phyloP scores from a whole-genome alignment of 371 early-diverging fungal genomes.

The Nematocida sp. region DNA sequence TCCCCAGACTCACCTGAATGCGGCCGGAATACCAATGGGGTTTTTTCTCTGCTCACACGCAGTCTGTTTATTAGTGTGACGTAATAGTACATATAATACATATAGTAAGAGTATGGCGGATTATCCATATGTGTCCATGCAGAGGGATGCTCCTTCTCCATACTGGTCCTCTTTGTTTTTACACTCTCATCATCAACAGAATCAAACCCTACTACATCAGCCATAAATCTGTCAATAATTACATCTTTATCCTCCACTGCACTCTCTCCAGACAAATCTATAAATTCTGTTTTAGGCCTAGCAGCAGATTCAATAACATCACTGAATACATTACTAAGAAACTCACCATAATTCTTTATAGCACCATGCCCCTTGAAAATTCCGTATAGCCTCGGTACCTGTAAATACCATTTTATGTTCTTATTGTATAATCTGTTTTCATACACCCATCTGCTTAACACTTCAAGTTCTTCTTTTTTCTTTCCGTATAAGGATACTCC shows the following conservation, averaged over 20 bases:
- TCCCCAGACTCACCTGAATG: constrained; percentile 96
- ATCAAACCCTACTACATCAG: constrained; percentile 89
- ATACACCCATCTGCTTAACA: constrained; percentile 77
- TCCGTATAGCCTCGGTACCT: constrained; percentile 86
- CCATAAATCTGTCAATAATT: constrained; percentile 81
- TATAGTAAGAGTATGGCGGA: constrained; percentile 92
- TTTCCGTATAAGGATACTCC: constrained; percentile 71
- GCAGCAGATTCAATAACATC: constrained; percentile 72
- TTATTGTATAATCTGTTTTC: constrained; percentile 80
- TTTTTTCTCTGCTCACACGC: constrained; percentile 75
- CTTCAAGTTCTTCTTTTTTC: constrained; percentile 81
- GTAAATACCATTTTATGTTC: constrained; percentile 91
- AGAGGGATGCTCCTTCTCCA: constrained; percentile 79
- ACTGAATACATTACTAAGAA: constrained; percentile 76
- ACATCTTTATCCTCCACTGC: constrained; percentile 76
- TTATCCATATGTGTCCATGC: constrained; percentile 77
- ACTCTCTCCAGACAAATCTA: constrained; percentile 71
- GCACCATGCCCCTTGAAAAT: constrained; percentile 76
- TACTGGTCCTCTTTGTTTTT: constrained; percentile 77
- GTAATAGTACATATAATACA: constrained; percentile 89
- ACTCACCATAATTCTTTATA: constrained; percentile 77
- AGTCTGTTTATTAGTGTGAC: constrained; percentile 79
- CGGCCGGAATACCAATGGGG: constrained; percentile 86
- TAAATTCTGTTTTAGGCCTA: neutral
- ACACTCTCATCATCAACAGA: constrained; percentile 93